Evolutionary conservation across 805 yeast genomes (phyloP).

Genomic region (Scheffersomyces coipomensis): DNA sequence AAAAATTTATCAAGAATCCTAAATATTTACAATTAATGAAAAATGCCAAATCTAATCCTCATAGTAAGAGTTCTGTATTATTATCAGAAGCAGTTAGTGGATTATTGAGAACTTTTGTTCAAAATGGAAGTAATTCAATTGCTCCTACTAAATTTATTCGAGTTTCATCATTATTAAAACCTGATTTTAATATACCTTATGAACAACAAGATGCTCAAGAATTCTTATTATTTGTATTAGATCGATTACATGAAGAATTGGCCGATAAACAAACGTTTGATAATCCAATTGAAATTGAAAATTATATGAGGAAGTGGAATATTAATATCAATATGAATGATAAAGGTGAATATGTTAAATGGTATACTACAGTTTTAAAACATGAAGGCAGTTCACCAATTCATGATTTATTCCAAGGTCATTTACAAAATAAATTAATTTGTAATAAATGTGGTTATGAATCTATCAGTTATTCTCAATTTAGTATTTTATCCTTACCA

Average conservation of each 20-base stretch:
- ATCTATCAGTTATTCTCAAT: slow-evolving; percentile 59
- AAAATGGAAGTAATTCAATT: slow-evolving; percentile 59
- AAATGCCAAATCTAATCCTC: slow-evolving; percentile 11
- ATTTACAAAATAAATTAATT: slow-evolving; percentile 59
- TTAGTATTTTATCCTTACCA: slow-evolving; percentile 61
- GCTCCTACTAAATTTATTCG: slow-evolving; percentile 66
- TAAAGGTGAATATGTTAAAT: slow-evolving; percentile 53
- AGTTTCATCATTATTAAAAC: slow-evolving; percentile 50
- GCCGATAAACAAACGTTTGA: slow-evolving; percentile 20
- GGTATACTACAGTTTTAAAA: slow-evolving; percentile 54
- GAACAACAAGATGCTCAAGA: slow-evolving; percentile 86
- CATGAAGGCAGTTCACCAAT: slow-evolving; percentile 68
- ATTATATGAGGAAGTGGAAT: slow-evolving; percentile 29
- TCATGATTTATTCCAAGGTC: slow-evolving; percentile 69
- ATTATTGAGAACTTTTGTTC: slow-evolving; percentile 55
- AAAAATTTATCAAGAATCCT: slow-evolving; percentile 38
- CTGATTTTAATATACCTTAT: slow-evolving; percentile 65
- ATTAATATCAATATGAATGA: slow-evolving; percentile 29
- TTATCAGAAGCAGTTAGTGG: slow-evolving; percentile 53
- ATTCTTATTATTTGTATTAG: slow-evolving; percentile 63
- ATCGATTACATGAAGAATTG: slow-evolving; percentile 67
- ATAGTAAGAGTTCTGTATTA: slow-evolving; percentile 17
- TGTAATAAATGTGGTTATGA: slow-evolving; percentile 66
- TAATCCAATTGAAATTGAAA: slow-evolving; percentile 20
- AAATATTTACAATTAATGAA: slow-evolving; percentile 22